phyloP scores from a whole-genome alignment of 106 monocot species.

The Vanilla planifolia region DNA sequence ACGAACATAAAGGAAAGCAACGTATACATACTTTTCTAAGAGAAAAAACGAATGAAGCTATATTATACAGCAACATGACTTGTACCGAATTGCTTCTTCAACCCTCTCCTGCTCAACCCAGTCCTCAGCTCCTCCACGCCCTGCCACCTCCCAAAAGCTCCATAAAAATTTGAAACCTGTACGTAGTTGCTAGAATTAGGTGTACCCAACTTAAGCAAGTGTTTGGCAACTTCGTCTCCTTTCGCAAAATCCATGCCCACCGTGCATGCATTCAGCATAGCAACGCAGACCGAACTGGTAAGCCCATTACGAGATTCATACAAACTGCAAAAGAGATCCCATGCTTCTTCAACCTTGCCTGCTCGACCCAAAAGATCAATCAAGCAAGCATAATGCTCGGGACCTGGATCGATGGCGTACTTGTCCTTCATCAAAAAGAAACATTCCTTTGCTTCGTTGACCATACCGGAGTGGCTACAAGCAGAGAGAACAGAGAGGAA shows the following conservation, averaged over 20 bases:
- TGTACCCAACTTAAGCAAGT: slow-evolving; percentile 19
- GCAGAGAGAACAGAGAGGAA: slow-evolving; percentile 41
- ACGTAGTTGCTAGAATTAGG: slow-evolving; percentile 36
- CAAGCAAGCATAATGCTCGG: slow-evolving; percentile 51
- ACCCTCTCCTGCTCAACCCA: slow-evolving; percentile 21
- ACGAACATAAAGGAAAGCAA: too few species aligned
- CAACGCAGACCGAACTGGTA: slow-evolving; percentile 26
- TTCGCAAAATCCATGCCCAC: slow-evolving; percentile 23
- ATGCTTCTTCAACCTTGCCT: slow-evolving; percentile 41
- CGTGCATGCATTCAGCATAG: slow-evolving; percentile 42
- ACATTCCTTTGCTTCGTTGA: slow-evolving; percentile 21
- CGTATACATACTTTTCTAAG: too few species aligned
- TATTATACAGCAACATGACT: slow-evolving; percentile 14
- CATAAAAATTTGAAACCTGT: slow-evolving; percentile 41
- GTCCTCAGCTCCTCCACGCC: slow-evolving; percentile 26
- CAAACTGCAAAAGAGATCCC: slow-evolving; percentile 26
- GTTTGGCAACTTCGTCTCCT: slow-evolving; percentile 21
- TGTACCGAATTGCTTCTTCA: slow-evolving; percentile 30
- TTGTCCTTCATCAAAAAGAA: slow-evolving; percentile 29
- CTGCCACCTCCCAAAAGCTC: slow-evolving; percentile 32
- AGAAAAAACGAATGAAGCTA: neutral
- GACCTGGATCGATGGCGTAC: slow-evolving; percentile 23
- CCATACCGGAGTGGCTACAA: slow-evolving; percentile 40
- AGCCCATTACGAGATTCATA: neutral
- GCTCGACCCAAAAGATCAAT: slow-evolving; percentile 41